Conservation (phyloP, 2,329 filamentous ascomycete species). For the Epicoccum sorghinum region DNA sequence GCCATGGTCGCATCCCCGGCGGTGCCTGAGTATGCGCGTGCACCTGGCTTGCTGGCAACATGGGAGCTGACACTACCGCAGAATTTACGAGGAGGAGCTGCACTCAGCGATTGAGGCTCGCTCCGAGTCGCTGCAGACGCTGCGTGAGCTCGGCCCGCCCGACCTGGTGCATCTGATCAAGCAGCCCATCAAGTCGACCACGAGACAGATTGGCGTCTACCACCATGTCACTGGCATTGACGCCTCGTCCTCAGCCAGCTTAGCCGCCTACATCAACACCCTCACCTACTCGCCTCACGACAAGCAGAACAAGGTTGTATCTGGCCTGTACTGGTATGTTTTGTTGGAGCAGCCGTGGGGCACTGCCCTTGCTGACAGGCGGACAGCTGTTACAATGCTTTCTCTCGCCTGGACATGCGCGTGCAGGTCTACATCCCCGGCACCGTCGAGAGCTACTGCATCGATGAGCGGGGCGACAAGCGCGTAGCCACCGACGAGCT, state of each 20-base stretch:
- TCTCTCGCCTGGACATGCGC: constrained; percentile 96
- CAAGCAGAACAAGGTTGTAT: constrained; percentile 86
- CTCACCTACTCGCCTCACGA: constrained; percentile 88
- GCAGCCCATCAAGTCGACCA: constrained; percentile 64
- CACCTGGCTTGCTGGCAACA: constrained; percentile 8
- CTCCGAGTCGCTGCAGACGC: constrained; percentile 81
- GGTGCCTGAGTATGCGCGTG: constrained; percentile 50
- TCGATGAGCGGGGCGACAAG: constrained; percentile 96
- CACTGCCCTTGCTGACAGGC: constrained; percentile 34
- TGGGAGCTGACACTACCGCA: constrained; percentile 48
- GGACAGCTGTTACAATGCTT: constrained; percentile 92
- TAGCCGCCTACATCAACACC: constrained; percentile 98
- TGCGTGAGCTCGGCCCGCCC: constrained; percentile 93
- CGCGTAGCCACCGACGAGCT: constrained; percentile 89
- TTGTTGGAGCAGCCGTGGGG: neutral
- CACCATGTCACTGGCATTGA: constrained; percentile 98
- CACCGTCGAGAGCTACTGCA: constrained; percentile 94
- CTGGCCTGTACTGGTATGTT: constrained; percentile 87
- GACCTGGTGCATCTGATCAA: constrained; percentile 96
- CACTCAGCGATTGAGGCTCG: constrained; percentile 91
- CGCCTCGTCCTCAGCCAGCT: constrained; percentile 93
- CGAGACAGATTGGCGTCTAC: constrained; percentile 80
- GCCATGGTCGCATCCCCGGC: constrained; percentile 52
- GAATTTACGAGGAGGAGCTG: constrained; percentile 91
- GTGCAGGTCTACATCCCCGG: constrained; percentile 97